Percentiles rank a stretch among this genome's conserved stretches.
Evolutionary conservation across 768 basidiomycete species (phyloP).

Genomic region (Tricholoma matsutake): DNA sequence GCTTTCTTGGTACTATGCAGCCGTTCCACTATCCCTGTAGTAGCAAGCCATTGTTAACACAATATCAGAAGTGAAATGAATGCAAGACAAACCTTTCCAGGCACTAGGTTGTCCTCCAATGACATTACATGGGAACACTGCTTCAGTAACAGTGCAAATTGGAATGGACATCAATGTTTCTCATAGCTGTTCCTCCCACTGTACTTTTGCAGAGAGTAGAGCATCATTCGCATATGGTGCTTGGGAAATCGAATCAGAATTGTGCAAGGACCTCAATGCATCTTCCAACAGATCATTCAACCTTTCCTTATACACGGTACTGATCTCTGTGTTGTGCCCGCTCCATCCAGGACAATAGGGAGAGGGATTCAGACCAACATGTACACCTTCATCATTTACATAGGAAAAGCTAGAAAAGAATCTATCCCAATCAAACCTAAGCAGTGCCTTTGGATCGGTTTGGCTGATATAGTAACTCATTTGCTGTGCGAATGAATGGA

Average conservation of each 20-base stretch:
- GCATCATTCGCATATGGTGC: background rate
- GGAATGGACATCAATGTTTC: background rate
- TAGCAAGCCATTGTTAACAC: background rate
- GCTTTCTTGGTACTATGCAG: background rate
- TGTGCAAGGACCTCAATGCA: background rate
- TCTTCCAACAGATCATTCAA: background rate
- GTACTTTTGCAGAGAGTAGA: background rate
- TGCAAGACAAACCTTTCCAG: background rate
- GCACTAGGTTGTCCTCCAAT: background rate
- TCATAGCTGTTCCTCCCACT: background rate
- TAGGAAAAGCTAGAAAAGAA: conserved; percentile 2
- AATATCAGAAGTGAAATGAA: background rate
- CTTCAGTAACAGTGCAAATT: background rate
- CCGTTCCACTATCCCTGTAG: background rate
- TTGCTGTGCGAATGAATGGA: background rate
- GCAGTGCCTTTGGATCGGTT: background rate
- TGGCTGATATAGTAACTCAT: conserved; percentile 2
- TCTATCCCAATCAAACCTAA: background rate
- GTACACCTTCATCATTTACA: background rate
- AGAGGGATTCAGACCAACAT: background rate
- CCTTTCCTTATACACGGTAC: background rate
- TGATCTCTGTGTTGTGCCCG: background rate
- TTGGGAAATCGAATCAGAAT: background rate
- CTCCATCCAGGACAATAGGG: background rate
- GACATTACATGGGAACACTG: background rate